Conservation (phyloP, 169 alveolate species). For the Cryptosporidium muris region DNA sequence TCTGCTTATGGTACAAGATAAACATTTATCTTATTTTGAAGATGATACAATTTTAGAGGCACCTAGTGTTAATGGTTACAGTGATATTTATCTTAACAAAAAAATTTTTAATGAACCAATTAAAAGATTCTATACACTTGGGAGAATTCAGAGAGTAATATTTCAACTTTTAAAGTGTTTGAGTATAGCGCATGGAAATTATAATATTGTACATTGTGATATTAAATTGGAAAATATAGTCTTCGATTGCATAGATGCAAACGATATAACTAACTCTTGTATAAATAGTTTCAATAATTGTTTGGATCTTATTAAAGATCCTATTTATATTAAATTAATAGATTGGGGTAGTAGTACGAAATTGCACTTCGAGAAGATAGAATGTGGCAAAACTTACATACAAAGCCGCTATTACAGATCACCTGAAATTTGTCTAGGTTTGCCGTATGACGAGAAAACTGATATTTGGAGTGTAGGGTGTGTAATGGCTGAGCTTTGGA, state of each 20-base stretch:
- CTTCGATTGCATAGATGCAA: slow-evolving; percentile 75
- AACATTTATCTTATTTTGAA: too few species aligned
- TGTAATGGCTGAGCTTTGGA: slow-evolving; percentile 74
- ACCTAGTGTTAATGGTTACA: too few species aligned
- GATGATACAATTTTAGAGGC: too few species aligned
- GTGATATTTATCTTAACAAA: too few species aligned
- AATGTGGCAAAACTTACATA: slow-evolving; percentile 80
- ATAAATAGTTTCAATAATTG: background rate
- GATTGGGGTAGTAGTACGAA: slow-evolving; percentile 69
- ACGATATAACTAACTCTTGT: slow-evolving; percentile 23
- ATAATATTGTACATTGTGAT: slow-evolving; percentile 91
- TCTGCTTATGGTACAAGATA: background rate
- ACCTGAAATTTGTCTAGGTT: slow-evolving; percentile 70
- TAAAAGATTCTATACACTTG: background rate
- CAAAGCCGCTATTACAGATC: slow-evolving; percentile 84
- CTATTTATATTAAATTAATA: slow-evolving; percentile 23
- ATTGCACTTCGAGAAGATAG: slow-evolving; percentile 16
- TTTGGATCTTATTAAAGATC: background rate
- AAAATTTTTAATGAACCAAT: background rate
- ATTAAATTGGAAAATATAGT: slow-evolving; percentile 95
- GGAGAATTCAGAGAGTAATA: slow-evolving; percentile 40
- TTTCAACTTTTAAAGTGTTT: slow-evolving; percentile 38
- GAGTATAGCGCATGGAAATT: slow-evolving; percentile 42
- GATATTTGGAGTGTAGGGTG: slow-evolving; percentile 75
- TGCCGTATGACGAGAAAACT: slow-evolving; percentile 46